Evolutionary conservation across 1,284 basidiomycete genomes (phyloP).

Genomic region (Fomitopsis pinicola): DNA sequence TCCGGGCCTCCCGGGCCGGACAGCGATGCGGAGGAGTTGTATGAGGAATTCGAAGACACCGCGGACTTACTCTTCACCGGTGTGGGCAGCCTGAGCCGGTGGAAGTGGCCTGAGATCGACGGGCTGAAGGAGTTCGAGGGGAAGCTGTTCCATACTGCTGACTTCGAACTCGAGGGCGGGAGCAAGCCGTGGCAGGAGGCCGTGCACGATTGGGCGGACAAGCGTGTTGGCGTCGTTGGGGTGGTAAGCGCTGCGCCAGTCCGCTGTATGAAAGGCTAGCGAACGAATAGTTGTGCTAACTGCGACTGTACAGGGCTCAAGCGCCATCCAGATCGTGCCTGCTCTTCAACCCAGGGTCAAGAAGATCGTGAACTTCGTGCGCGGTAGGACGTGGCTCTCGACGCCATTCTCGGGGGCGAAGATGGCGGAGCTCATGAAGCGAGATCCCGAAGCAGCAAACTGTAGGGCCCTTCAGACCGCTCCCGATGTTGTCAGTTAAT

Average conservation of each 20-base stretch:
- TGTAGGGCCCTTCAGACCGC: slow-evolving; percentile 30
- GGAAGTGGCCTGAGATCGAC: slow-evolving; percentile 56
- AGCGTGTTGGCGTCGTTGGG: slow-evolving; percentile 57
- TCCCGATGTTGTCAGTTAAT: not conserved
- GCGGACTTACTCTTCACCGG: slow-evolving; percentile 52
- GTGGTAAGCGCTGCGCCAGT: slow-evolving; percentile 34
- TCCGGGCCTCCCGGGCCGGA: not conserved
- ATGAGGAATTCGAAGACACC: slow-evolving; percentile 44
- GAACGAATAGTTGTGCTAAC: not conserved
- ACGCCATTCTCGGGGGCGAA: slow-evolving; percentile 41
- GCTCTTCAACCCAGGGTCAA: slow-evolving; percentile 51
- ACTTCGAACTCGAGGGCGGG: slow-evolving; percentile 45
- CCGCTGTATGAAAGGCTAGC: not conserved
- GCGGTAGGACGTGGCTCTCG: slow-evolving; percentile 60
- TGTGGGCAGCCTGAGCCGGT: slow-evolving; percentile 46
- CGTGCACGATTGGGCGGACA: slow-evolving; percentile 47
- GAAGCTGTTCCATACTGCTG: slow-evolving; percentile 49
- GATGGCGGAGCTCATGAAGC: slow-evolving; percentile 34
- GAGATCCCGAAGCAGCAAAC: slow-evolving; percentile 33
- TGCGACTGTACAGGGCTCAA: slow-evolving; percentile 43
- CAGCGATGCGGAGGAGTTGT: slow-evolving; percentile 15
- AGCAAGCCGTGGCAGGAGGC: slow-evolving; percentile 43
- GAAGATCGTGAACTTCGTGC: slow-evolving; percentile 52
- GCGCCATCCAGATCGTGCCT: slow-evolving; percentile 61
- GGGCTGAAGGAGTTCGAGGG: slow-evolving; percentile 51